A percentile compares a stretch with the other conserved stretches of the same genome.
phyloP scores from a whole-genome alignment of 345 rosid genomes.

The Arabis hirsuta region DNA sequence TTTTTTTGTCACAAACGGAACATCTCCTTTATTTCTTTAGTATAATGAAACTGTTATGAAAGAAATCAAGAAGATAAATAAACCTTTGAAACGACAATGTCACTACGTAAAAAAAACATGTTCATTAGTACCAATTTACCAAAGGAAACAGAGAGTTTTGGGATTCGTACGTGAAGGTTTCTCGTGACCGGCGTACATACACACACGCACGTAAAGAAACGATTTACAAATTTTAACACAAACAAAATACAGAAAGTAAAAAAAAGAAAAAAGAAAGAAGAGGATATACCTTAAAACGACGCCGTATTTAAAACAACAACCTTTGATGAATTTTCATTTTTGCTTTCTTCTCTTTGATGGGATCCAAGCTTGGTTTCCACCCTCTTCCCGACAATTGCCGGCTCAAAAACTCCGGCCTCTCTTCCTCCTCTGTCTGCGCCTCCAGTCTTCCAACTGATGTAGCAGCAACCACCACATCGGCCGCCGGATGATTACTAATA shows the following conservation, averaged over 20 bases:
- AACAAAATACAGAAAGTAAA: neutral
- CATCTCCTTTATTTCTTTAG: neutral
- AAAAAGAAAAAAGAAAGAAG: no score
- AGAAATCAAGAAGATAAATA: no score
- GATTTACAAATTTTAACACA: slow-evolving; percentile 11
- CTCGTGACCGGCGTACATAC: slow-evolving; percentile 39
- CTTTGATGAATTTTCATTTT: slow-evolving; percentile 52
- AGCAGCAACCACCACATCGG: slow-evolving; percentile 39
- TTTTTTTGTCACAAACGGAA: neutral
- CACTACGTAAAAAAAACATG: no score
- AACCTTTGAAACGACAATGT: no score
- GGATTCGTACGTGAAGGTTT: slow-evolving; percentile 24
- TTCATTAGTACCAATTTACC: neutral
- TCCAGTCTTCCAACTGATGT: slow-evolving; percentile 34
- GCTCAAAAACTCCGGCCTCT: slow-evolving; percentile 61
- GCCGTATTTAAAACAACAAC: slow-evolving; percentile 50
- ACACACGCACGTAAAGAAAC: slow-evolving; percentile 29
- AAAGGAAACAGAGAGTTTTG: neutral
- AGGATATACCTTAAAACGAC: neutral
- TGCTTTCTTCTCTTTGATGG: slow-evolving; percentile 68
- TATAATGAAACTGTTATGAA: no score
- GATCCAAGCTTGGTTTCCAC: slow-evolving; percentile 87
- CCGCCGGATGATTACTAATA: slow-evolving; percentile 41
- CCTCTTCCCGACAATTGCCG: slow-evolving; percentile 68
- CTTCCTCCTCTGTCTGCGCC: slow-evolving; percentile 46